Evolutionary conservation across 495 filamentous ascomycete species (phyloP).

Genomic region (Astrothelium subdiscretum): DNA sequence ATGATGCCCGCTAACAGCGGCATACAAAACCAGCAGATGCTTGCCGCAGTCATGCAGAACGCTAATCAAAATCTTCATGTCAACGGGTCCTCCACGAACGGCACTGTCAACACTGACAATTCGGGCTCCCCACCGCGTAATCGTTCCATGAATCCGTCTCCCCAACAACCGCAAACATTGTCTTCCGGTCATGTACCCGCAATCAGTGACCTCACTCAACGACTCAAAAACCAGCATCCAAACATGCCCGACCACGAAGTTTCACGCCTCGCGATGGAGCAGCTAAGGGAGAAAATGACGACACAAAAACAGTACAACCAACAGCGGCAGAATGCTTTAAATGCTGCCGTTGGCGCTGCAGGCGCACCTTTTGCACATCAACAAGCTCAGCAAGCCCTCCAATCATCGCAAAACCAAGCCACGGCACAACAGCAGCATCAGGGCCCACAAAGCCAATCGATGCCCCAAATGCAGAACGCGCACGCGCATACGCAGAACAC

Average conservation of each 20-base stretch:
- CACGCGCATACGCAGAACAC: background rate
- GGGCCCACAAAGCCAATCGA: background rate
- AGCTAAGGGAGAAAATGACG: constrained; percentile 12
- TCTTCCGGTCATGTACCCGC: constrained; percentile 27
- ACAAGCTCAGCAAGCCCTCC: constrained; percentile 1
- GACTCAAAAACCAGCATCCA: constrained; percentile 24
- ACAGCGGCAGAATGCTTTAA: constrained; percentile 25
- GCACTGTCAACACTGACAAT: constrained; percentile 13
- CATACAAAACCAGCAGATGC: constrained; percentile 15
- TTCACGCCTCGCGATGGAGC: constrained; percentile 16
- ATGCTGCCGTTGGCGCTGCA: constrained; percentile 24
- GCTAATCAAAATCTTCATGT: constrained; percentile 12
- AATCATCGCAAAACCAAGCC: constrained; percentile 3
- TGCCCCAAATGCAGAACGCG: background rate
- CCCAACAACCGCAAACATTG: constrained; percentile 17
- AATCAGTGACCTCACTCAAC: constrained; percentile 19
- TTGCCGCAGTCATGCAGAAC: constrained; percentile 20
- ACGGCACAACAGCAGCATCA: constrained; percentile 4
- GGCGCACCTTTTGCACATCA: background rate
- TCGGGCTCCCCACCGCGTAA: constrained; percentile 15
- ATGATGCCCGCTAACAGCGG: constrained; percentile 18
- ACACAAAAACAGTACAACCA: constrained; percentile 8
- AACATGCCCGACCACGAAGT: constrained; percentile 22
- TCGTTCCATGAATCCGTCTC: constrained; percentile 5
- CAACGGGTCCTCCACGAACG: constrained; percentile 13